Conservation (phyloP, 1,139 yeast species). For the Pichia sp. region DNA sequence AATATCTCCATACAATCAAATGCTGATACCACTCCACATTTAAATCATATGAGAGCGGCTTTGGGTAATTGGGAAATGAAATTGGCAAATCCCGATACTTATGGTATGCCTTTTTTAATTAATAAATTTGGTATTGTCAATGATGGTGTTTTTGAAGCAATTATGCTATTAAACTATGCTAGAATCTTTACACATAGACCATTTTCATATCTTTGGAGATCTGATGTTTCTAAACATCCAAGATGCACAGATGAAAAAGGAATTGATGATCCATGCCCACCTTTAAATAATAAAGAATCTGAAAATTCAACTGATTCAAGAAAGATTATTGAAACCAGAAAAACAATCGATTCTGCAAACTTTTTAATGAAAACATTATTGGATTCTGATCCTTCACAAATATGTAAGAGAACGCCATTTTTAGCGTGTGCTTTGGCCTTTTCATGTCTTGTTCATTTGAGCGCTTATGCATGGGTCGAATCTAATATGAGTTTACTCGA, state of each 20-base stretch:
- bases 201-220: constrained; percentile 44
- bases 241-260: constrained; percentile 32
- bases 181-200: constrained; percentile 48
- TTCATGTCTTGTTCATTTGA: constrained; percentile 42
- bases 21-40: constrained; percentile 32
- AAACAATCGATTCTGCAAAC: constrained; percentile 47
- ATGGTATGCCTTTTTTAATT: constrained; percentile 37
- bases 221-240: constrained; percentile 40
- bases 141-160: constrained; percentile 46
- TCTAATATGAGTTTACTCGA: constrained; percentile 22
- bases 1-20: constrained; percentile 39
- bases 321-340: constrained; percentile 43
- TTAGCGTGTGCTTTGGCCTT: constrained; percentile 48
- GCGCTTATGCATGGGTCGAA: constrained; percentile 46
- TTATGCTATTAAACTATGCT: constrained; percentile 41
- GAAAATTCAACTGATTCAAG: constrained; percentile 31
- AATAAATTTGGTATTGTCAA: constrained; percentile 38
- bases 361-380: constrained; percentile 40
- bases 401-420: constrained; percentile 41
- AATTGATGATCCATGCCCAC: constrained; percentile 21
- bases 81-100: constrained; percentile 38
- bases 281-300: constrained; percentile 25
- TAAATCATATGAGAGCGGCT: constrained; percentile 37
- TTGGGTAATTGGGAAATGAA: constrained; percentile 45
- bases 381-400: constrained; percentile 39